Conservation (phyloP, 495 filamentous ascomycete genomes). For the Trypethelium eluteriae region DNA sequence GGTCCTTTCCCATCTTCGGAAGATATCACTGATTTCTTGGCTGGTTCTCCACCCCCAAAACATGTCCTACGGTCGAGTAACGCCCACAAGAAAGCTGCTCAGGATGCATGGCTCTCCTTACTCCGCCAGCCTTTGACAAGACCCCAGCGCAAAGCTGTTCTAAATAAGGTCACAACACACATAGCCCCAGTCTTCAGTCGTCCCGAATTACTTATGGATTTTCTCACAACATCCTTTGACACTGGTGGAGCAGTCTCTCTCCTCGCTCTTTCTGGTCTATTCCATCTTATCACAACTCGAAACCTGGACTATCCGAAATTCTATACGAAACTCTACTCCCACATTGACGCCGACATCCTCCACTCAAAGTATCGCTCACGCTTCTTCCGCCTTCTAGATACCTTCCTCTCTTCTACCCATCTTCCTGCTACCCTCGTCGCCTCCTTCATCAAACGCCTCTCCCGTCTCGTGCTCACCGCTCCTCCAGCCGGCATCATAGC, state of each 20-base stretch:
- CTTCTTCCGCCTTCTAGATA: conserved; percentile 89
- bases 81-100: conserved; percentile 58
- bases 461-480: conserved; percentile 71
- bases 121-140: conserved; percentile 58
- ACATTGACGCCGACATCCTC: conserved; percentile 74
- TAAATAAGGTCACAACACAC: conserved; percentile 61
- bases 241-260: conserved; percentile 76
- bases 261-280: conserved; percentile 84
- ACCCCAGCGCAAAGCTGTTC: conserved; percentile 69
- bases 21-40: conserved; percentile 55
- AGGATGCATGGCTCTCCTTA: conserved; percentile 76
- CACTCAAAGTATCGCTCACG: conserved; percentile 89
- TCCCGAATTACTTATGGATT: conserved; percentile 91
- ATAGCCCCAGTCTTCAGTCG: conserved; percentile 84
- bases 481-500: conserved; percentile 82
- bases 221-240: conserved; percentile 87
- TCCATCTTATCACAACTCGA: conserved; percentile 84
- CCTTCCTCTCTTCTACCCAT: conserved; percentile 87
- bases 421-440: conserved; percentile 83
- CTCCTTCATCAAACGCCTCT: conserved; percentile 88
- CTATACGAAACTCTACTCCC: conserved; percentile 86
- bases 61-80: conserved; percentile 47
- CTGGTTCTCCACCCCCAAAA: conserved; percentile 29
- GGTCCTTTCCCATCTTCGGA: conserved; percentile 53
- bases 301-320: conserved; percentile 96